phyloP scores from a whole-genome alignment of 805 yeast species.

The Ogataea naganishii region DNA sequence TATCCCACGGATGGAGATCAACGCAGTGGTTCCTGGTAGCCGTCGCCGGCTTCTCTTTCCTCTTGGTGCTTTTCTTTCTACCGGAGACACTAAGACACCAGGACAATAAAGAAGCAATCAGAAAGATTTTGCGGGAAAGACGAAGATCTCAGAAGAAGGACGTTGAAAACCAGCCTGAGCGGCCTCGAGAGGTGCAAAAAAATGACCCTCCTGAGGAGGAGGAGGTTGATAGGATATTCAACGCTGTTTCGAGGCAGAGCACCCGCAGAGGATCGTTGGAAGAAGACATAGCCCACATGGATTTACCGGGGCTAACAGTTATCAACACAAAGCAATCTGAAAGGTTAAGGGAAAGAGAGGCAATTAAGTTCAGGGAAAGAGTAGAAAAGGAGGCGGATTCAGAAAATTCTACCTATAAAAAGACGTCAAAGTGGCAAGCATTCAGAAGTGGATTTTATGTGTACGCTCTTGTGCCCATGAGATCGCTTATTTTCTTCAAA shows the following conservation, averaged over 20 bases:
- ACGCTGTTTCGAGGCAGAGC: conserved; percentile 23
- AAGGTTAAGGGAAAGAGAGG: conserved; percentile 10
- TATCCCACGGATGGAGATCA: conserved; percentile 79
- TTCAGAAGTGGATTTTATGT: conserved; percentile 30
- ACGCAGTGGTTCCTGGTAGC: conserved; percentile 75
- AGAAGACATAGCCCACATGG: not conserved
- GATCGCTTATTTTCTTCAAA: conserved; percentile 47
- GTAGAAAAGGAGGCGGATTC: conserved; percentile 14
- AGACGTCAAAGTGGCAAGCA: conserved; percentile 9
- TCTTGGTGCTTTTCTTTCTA: conserved; percentile 43
- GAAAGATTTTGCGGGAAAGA: conserved; percentile 34
- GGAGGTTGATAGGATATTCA: conserved; percentile 24
- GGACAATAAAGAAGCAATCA: conserved; percentile 49
- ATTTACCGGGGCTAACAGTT: not conserved
- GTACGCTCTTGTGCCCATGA: conserved; percentile 48
- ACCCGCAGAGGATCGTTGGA: too few species aligned
- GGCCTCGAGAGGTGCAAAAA: conserved; percentile 16
- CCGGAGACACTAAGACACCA: conserved; percentile 76
- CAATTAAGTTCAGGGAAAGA: conserved; percentile 9
- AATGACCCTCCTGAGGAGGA: conserved; percentile 3
- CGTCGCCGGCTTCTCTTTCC: conserved; percentile 44
- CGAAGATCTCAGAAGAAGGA: conserved; percentile 8
- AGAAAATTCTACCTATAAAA: conserved; percentile 11
- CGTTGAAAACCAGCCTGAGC: conserved; percentile 10
- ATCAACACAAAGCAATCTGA: conserved; percentile 8